Evolutionary conservation across 768 basidiomycete species (phyloP).

Genomic region (Russula sp.): DNA sequence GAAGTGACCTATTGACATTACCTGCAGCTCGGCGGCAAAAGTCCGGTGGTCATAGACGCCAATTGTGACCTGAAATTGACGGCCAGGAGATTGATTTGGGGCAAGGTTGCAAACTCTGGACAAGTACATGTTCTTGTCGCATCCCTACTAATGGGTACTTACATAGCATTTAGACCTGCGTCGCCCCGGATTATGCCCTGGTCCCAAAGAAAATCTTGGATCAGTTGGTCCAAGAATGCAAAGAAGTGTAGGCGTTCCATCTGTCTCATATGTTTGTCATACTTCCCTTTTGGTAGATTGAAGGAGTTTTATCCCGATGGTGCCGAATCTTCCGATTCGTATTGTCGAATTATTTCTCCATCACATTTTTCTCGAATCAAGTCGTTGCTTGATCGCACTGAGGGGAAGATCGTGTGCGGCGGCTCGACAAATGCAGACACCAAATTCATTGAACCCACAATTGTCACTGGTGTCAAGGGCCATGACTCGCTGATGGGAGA

Average conservation of each 20-base stretch:
- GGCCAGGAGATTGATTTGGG: slow-evolving; percentile 76
- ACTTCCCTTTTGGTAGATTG: slow-evolving; percentile 39
- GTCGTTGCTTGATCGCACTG: slow-evolving; percentile 57
- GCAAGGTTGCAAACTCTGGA: slow-evolving; percentile 72
- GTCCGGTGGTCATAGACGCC: slow-evolving; percentile 71
- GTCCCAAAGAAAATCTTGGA: slow-evolving; percentile 45
- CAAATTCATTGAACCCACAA: slow-evolving; percentile 67
- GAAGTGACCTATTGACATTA: background rate
- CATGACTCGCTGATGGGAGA: slow-evolving; percentile 77
- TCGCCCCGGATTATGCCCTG: slow-evolving; percentile 58
- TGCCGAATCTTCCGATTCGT: slow-evolving; percentile 44
- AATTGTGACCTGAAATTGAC: slow-evolving; percentile 61
- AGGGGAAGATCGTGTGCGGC: slow-evolving; percentile 63
- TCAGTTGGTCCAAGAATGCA: slow-evolving; percentile 41
- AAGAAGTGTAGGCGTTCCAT: slow-evolving; percentile 40
- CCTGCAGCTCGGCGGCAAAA: slow-evolving; percentile 64
- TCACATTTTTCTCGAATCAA: slow-evolving; percentile 60
- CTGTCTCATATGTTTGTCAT: background rate
- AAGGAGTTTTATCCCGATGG: slow-evolving; percentile 55
- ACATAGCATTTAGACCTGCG: slow-evolving; percentile 52
- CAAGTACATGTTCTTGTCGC: slow-evolving; percentile 34
- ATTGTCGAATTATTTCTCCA: slow-evolving; percentile 51
- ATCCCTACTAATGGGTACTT: background rate
- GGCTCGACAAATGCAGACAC: slow-evolving; percentile 57
- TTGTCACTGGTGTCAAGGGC: slow-evolving; percentile 57